Evolutionary conservation across 768 basidiomycete species (phyloP), one percentile per base, ranked within the genome.

Genomic region (Leccinum longicurvipes): DNA sequence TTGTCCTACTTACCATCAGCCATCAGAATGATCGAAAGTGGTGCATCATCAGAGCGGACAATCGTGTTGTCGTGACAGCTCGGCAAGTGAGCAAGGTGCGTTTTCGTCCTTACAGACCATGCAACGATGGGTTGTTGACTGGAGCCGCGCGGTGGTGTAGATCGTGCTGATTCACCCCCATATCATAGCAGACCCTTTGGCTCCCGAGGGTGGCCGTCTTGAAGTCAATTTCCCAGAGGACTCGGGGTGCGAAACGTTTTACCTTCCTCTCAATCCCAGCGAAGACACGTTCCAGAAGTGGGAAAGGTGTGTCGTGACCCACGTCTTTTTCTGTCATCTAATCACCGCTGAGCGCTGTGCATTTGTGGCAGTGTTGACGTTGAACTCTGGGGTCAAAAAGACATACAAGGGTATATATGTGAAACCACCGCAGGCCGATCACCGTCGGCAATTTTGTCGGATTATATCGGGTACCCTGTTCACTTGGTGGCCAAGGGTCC

Each of bases 401-500:
- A 65, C n/a, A 62, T 88, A 12, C 86, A 92, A 62, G 89, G 85
- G 3, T 86, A 85, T 68, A 77, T 91, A 57, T 85, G 82, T 48
- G 75, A 82, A 64, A 69, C 81, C 1, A 50, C 76, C 36, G 53
- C 62, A 42, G 69, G 67, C 45, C 74, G 73, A 36, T 74, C 79
- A 15, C 81, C 83, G 14, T 84, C 87, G 7, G 66, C 64, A 7
- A 77, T 82, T 44, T 70, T 91, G 42, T 87, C 85, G 4, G 69
- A 76, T 50, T 91, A 84, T 72, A 74, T 91, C 57, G 82, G 75
- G 23, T 79, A 76, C 46, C 73, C 79, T 1, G 87, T 88, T 1
- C 77, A 85, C 56, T 74, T 92, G 50, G 74, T 86, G 32, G 79
- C 79, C 73, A 91, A 90, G 65, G 89, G 89, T 17, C 80, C 82